A percentile compares a stretch with the other conserved stretches of the same genome.
Conservation (phyloP, 192 early-diverging fungal genomes). For the Coemansia aciculifera region DNA sequence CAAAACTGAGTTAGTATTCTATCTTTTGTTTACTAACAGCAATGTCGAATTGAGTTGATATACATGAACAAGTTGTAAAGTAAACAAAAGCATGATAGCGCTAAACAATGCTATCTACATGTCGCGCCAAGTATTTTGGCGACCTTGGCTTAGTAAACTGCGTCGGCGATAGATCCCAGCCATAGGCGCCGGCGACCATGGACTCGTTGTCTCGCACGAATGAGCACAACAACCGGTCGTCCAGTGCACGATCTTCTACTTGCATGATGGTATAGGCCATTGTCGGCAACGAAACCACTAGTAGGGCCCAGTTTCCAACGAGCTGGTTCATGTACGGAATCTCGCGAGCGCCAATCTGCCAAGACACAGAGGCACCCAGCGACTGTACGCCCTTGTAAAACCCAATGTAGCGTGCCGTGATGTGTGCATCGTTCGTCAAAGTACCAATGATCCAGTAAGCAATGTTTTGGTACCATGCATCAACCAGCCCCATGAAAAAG, state of each 20-base stretch:
- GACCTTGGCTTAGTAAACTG: slow-evolving; percentile 7
- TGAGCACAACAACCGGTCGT: slow-evolving; percentile 30
- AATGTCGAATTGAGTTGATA: not conserved
- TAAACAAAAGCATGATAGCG: not conserved
- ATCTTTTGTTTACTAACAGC: not conserved
- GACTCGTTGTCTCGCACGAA: slow-evolving; percentile 18
- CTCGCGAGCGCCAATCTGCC: slow-evolving; percentile 63
- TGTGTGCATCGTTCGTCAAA: slow-evolving; percentile 74
- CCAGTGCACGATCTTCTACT: slow-evolving; percentile 38
- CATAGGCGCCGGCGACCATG: slow-evolving; percentile 6
- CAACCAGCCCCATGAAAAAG: slow-evolving; percentile 72
- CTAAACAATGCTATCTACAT: slow-evolving; percentile 13
- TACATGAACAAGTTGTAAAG: not conserved
- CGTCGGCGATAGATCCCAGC: slow-evolving; percentile 10
- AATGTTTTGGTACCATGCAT: slow-evolving; percentile 78
- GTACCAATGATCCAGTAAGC: slow-evolving; percentile 85
- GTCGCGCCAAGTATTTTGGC: slow-evolving; percentile 6
- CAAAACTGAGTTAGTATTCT: not conserved
- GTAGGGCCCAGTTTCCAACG: slow-evolving; percentile 44
- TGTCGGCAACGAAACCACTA: slow-evolving; percentile 36
- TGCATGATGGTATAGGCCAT: slow-evolving; percentile 40
- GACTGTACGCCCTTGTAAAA: slow-evolving; percentile 88
- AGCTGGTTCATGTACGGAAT: slow-evolving; percentile 54
- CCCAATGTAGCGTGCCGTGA: slow-evolving; percentile 68
- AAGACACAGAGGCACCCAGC: slow-evolving; percentile 65